Evolutionary conservation across 176 grass and related monocot genomes (phyloP), one percentile per base, ranked within the genome.

Genomic region (Oryza meyeriana): DNA sequence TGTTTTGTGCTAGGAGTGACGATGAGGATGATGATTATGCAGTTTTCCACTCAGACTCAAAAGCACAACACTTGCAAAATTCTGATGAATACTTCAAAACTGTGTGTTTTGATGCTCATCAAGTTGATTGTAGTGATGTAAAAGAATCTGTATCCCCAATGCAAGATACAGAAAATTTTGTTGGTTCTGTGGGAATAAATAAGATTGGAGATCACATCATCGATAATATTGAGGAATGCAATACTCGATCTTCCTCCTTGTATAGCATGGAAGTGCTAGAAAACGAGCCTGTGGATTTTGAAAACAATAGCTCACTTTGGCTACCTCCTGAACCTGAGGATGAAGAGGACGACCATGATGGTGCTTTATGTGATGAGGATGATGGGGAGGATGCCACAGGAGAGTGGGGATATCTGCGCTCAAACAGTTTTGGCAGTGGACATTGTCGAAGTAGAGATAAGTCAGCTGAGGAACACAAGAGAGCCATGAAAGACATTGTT

Each of bases 391-490:
- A 87, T 86, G 76, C 90, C 50, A 82, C 88, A 33, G 92, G 92
- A 74, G 93, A 99, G 77, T 99, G 96, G 95, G 87, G 84, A 62
- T 95, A 95, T 81, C 34, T 90, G 38, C 90, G 93, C 30, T 88
- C 89, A 87, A 99, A 86, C 79, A 95, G 91, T 79, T 95, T 95
- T 86, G 89, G 93, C 17, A 93, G 71, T 62, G 89, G 90, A 35
- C 87, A 95, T 45, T 91, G 86, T 81, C 85, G 88, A 66, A 90
- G 85, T 91, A 93, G 93, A 86, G 96, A 95, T 74, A 88, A 88
- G 69, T 93, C 93, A 34, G 85, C 87, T 44, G 93, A 99, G 79
- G 96, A 99, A 82, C 93, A 99, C 84, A 95, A 95, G 89, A 95
- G 88, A 80, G 96, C 85, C 64, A 95, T 99, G 91, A 99, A 95